Evolutionary conservation across 2,329 filamentous ascomycete species (phyloP).

Genomic region (Beauveria sp.): DNA sequence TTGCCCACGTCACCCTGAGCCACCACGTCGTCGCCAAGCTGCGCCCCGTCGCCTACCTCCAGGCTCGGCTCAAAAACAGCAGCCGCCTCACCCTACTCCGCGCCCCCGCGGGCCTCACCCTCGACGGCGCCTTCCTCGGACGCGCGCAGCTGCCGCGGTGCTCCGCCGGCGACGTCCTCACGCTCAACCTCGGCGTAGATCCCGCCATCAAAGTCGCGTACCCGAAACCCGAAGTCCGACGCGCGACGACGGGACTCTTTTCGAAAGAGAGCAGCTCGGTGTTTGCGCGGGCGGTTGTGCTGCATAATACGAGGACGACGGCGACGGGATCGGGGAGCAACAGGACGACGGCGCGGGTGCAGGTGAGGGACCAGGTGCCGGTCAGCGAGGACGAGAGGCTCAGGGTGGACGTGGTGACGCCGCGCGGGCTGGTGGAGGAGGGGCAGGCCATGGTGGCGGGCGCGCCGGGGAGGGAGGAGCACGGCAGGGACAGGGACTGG

Average conservation of each 20-base stretch:
- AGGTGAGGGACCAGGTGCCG: slow-evolving; percentile 50
- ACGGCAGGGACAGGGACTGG: slow-evolving; percentile 36
- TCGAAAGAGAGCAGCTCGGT: slow-evolving; percentile 40
- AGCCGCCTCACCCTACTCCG: slow-evolving; percentile 48
- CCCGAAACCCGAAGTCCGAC: slow-evolving; percentile 43
- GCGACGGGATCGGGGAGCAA: slow-evolving; percentile 18
- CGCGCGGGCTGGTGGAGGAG: slow-evolving; percentile 34
- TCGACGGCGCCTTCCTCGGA: slow-evolving; percentile 57
- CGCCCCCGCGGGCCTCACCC: slow-evolving; percentile 48
- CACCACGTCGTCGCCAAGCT: slow-evolving; percentile 55
- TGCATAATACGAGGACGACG: slow-evolving; percentile 37
- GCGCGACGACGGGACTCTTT: slow-evolving; percentile 41
- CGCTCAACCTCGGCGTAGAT: slow-evolving; percentile 48
- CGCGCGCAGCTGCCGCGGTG: slow-evolving; percentile 45
- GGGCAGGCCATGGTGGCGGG: slow-evolving; percentile 31
- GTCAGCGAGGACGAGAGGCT: slow-evolving; percentile 50
- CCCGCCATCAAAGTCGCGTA: slow-evolving; percentile 46
- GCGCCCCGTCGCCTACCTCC: slow-evolving; percentile 51
- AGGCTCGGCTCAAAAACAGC: slow-evolving; percentile 47
- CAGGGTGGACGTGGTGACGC: slow-evolving; percentile 38
- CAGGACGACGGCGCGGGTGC: slow-evolving; percentile 33
- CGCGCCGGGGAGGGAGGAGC: slow-evolving; percentile 20
- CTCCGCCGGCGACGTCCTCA: slow-evolving; percentile 42
- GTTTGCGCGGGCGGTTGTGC: slow-evolving; percentile 37
- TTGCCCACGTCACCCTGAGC: slow-evolving; percentile 43